Evolutionary conservation across 2,329 filamentous ascomycete species (phyloP).

Genomic region (Calonectria honghensis): DNA sequence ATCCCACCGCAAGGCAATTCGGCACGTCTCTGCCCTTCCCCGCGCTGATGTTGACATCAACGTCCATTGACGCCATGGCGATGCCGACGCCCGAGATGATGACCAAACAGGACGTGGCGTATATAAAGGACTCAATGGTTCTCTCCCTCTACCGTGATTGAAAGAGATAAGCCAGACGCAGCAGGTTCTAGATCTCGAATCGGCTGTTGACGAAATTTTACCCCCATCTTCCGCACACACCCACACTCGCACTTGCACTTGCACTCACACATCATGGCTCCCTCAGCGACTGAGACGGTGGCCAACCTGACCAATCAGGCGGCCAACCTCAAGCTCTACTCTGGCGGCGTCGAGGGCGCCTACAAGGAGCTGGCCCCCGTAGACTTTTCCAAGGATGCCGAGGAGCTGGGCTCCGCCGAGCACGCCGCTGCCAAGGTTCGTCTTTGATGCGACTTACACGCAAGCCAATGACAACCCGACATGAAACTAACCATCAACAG

Average conservation of each 20-base stretch:
- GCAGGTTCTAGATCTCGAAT: conserved; percentile 10
- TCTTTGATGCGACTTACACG: not conserved
- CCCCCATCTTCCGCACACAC: conserved; percentile 14
- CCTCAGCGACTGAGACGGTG: conserved; percentile 52
- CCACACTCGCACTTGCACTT: not conserved
- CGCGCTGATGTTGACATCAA: conserved; percentile 35
- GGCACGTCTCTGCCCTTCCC: conserved; percentile 38
- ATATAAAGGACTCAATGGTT: not conserved
- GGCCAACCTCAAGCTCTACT: conserved; percentile 54
- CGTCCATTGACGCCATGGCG: conserved; percentile 38
- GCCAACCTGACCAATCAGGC: conserved; percentile 39
- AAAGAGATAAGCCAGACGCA: not conserved
- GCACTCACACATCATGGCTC: conserved; percentile 46
- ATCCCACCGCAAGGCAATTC: conserved; percentile 22
- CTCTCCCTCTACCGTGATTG: not conserved
- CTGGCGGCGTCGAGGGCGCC: conserved; percentile 51
- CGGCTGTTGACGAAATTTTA: conserved; percentile 16
- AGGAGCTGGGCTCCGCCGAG: conserved; percentile 49
- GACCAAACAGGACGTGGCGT: not conserved
- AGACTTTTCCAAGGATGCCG: conserved; percentile 46
- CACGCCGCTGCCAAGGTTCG: conserved; percentile 52
- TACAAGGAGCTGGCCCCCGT: conserved; percentile 53
- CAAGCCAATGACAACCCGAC: conserved; percentile 1
- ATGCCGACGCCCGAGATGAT: conserved; percentile 40
- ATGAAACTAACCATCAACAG: conserved; percentile 51